Base-by-base conservation (phyloP, 331 rosid genomes). In the Pyracantha coccinea region DNA sequence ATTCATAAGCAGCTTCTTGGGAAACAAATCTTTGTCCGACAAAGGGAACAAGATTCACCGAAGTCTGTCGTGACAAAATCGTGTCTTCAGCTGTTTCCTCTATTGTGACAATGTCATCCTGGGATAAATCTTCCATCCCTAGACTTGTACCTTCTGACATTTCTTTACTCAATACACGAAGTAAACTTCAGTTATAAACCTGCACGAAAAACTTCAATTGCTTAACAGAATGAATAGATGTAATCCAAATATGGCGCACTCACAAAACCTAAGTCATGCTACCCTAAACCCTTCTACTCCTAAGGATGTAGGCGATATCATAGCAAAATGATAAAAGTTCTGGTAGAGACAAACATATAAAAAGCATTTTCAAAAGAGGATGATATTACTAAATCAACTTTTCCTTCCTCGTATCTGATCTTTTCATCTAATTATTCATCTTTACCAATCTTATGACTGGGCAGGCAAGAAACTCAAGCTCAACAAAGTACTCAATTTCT, bases 1-100 rank as follows among this genome's bases (percentile, higher is more conserved):
- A 92, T 61, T 90, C 97, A 78, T 92, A 92, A 3, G 97, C 97
- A 20, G 96, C 96, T 78, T 92, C 96, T 77, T 90, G 96, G 68
- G 96, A 92, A 25, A 88, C 81, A 72, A 92, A 92, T 79, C 96
- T 84, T 62, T 88, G 97, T 54, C 96, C 96, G 68, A 90, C 80
- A 80, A 90, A 84, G 32, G 97, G 97, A 66, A 90, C 86, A 71
- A 90, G 94, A 71, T 88, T 92, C 79, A 88, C 90, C 73, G 91
- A 88, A 66, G 97, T 90, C 79, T 88, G 96, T 60, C 89, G 87
- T 2, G 92, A 90, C 88, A 90, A 78, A 71, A 92, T 90, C 29
- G 92, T 84, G 68, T 88, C 91, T 58, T 90, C 91, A 5, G 85
- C 86, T 14, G 60, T 82, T 78, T 86, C 96, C 82, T 85, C 96